These are phyloP conservation scores for Pterocarpus macrocarpus DNA, from an alignment of 306 rosid genomes.

Conservation along the genomic window DNA sequence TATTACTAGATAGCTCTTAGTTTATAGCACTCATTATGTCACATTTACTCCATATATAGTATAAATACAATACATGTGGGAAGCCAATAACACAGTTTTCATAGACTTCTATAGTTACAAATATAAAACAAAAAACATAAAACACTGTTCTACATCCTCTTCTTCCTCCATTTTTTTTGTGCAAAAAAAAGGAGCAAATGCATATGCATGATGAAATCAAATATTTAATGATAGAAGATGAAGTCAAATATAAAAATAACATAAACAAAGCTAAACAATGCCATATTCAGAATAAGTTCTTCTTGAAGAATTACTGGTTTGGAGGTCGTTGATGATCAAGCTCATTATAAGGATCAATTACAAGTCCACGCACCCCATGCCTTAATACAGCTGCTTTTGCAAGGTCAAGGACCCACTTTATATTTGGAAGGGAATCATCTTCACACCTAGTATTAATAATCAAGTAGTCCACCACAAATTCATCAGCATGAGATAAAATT, in stretches of 20 bases:
- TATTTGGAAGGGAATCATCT: slow-evolving; percentile 86
- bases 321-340: slow-evolving; percentile 94
- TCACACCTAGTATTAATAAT: slow-evolving; percentile 71
- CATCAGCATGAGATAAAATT: slow-evolving; percentile 12
- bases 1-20: too few species aligned
- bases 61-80: too few species aligned
- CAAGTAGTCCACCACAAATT: slow-evolving; percentile 32
- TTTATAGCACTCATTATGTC: too few species aligned
- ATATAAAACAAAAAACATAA: background rate
- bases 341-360: slow-evolving; percentile 98
- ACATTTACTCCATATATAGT: too few species aligned
- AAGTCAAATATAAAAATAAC: background rate
- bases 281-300: slow-evolving; percentile 22
- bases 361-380: slow-evolving; percentile 95
- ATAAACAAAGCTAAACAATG: slow-evolving; percentile 1
- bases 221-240: background rate
- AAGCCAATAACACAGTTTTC: too few species aligned
- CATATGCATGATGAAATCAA: background rate
- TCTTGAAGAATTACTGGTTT: slow-evolving; percentile 70
- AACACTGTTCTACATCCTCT: background rate
- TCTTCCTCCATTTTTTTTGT: background rate
- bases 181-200: background rate
- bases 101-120: too few species aligned
- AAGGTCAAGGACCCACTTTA: slow-evolving; percentile 91
- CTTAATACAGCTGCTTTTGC: slow-evolving; percentile 89